phyloP scores from a whole-genome alignment of 805 yeast genomes.

The Debaryomyces prosopidis region DNA sequence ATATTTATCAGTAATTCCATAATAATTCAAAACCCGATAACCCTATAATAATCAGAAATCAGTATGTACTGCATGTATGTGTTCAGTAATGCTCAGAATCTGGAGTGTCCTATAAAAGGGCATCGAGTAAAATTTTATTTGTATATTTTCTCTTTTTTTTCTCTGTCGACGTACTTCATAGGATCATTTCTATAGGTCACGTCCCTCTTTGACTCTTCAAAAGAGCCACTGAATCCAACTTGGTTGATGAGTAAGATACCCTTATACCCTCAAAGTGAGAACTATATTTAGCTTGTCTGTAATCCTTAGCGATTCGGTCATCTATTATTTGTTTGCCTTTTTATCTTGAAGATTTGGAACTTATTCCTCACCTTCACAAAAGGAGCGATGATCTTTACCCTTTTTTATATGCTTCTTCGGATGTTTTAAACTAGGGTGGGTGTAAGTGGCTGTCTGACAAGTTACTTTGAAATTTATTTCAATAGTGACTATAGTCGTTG shows the following conservation, averaged over 20 bases:
- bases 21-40: too few species aligned
- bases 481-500: constrained; percentile 28
- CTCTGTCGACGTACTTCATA: constrained; percentile 58
- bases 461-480: constrained; percentile 43
- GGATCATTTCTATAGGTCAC: constrained; percentile 58
- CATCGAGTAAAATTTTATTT: not conserved
- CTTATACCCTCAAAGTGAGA: constrained; percentile 43
- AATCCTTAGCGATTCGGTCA: constrained; percentile 90
- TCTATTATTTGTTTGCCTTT: constrained; percentile 61
- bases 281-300: constrained; percentile 49
- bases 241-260: constrained; percentile 52
- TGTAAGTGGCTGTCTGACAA: constrained; percentile 99
- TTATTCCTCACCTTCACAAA: constrained; percentile 29
- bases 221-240: constrained; percentile 57
- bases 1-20: too few species aligned
- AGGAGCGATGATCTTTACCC: constrained; percentile 99
- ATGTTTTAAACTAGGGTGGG: constrained; percentile 89
- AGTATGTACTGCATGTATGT: not conserved
- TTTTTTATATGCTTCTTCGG: constrained; percentile 79
- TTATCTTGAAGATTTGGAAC: constrained; percentile 25
- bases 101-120: too few species aligned
- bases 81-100: too few species aligned
- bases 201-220: constrained; percentile 55
- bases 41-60: too few species aligned
- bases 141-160: constrained; percentile 31